Evolutionary conservation across 2,329 filamentous ascomycete species (phyloP).

Genomic region (Aspergillus tubingensis): DNA sequence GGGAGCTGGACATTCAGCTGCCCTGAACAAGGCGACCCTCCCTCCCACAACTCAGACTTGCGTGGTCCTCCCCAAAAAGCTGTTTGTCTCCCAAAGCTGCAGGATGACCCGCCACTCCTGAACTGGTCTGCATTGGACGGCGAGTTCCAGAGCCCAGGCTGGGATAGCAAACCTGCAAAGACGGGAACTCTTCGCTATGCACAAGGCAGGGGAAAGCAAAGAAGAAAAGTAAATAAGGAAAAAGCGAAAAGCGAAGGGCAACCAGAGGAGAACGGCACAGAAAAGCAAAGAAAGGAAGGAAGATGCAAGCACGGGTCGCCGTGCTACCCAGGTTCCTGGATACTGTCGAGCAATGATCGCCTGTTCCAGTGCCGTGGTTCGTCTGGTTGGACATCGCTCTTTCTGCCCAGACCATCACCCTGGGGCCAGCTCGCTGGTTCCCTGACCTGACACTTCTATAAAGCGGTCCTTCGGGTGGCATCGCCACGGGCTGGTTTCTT

Average conservation of each 20-base stretch:
- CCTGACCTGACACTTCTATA: background rate
- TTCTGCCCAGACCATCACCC: slow-evolving; percentile 13
- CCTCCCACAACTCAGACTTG: slow-evolving; percentile 15
- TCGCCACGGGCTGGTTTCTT: background rate
- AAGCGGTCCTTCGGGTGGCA: slow-evolving; percentile 4
- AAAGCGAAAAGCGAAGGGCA: background rate
- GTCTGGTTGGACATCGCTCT: slow-evolving; percentile 6
- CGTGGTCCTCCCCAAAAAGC: slow-evolving; percentile 18
- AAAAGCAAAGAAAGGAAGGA: slow-evolving; percentile 2
- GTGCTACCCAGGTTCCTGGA: slow-evolving; percentile 14
- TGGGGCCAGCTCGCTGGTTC: background rate
- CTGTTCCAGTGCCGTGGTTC: slow-evolving; percentile 22
- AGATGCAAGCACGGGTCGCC: background rate
- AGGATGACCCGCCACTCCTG: slow-evolving; percentile 33
- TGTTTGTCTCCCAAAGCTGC: slow-evolving; percentile 30
- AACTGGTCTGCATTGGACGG: slow-evolving; percentile 27
- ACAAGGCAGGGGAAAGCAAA: background rate
- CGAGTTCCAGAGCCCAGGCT: background rate
- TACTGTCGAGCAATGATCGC: slow-evolving; percentile 12
- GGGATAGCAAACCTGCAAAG: background rate
- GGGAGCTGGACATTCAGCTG: slow-evolving; percentile 17
- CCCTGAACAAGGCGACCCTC: slow-evolving; percentile 2
- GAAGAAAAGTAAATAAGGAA: slow-evolving; percentile 8
- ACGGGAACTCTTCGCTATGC: background rate
- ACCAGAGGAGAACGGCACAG: slow-evolving; percentile 2